Evolutionary conservation across 2,329 filamentous ascomycete genomes (phyloP), one percentile per base, ranked within the genome.

Genomic region (Fusarium sp.): DNA sequence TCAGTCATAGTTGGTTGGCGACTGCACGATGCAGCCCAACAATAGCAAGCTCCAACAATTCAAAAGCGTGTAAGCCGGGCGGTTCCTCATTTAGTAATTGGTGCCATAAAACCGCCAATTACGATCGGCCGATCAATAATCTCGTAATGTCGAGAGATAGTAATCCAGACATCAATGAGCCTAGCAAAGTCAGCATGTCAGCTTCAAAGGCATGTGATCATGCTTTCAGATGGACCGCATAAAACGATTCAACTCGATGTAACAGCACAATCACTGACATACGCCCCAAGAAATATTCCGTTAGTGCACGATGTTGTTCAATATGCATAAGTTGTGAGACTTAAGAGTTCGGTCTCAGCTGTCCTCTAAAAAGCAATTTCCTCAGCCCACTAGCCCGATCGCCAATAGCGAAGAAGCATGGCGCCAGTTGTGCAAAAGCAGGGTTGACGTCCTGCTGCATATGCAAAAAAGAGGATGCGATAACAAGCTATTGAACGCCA

Each of bases 291-390:
- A 36, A 39, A 47, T 18, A 53, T 57, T 36, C 38, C 38, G 45
- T 58, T 11, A 48, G n/a, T 35, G 41, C 28, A 53, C 44, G n/a
- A 66, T 61, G 47, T 42, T 30, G 56, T 48, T 51, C 57, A 61
- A 63, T 61, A 50, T 70, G 65, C 72, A 73, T 63, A 70, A 51
- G 68, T 45, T 70, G 65, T 61, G 42, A 32, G 58, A 75, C 64
- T 36, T 61, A 17, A 17, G 69, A 50, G 53, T 73, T 60, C 32
- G 45, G 17, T 38, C 48, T 75, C 45, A 66, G 68, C 61, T 70
- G 53, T 47, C 41, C 50, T 48, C n/a, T 42, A 57, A 48, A 53
- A 51, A 32, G 22, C 28, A 54, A 63, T 47, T 57, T 61, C 48
- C 32, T 54, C 42, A 60, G 55, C 41, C 50, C 41, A 50, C 54